Conservation (phyloP, 495 filamentous ascomycete species). For the Neurospora discreta region DNA sequence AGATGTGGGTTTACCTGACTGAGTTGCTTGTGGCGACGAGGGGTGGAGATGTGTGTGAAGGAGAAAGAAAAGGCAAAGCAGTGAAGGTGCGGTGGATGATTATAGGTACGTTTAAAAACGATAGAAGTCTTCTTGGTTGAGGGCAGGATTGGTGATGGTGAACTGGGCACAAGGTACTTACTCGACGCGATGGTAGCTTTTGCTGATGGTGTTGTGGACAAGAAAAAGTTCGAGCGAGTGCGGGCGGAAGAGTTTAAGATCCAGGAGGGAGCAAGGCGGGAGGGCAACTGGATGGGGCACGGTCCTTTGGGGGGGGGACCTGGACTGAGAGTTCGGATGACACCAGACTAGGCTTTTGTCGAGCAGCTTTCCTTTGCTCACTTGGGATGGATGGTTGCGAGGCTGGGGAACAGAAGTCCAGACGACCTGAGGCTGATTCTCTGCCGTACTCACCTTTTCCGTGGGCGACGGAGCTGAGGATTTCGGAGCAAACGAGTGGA, state of each 20-base stretch:
- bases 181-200: background rate
- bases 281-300: background rate
- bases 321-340: background rate
- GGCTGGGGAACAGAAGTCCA: background rate
- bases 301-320: background rate
- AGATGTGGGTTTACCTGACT: background rate
- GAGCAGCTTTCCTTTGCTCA: background rate
- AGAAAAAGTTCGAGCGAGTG: background rate
- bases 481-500: background rate
- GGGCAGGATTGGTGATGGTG: background rate
- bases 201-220: background rate
- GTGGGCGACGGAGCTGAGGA: background rate
- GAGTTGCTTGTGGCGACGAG: background rate
- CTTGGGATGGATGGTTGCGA: background rate
- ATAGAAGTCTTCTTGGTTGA: background rate
- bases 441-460: background rate
- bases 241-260: background rate
- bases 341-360: background rate
- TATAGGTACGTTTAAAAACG: background rate
- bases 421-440: background rate
- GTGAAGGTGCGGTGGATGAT: background rate
- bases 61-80: background rate
- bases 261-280: background rate
- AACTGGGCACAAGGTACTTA: background rate
- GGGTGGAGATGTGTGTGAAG: background rate